Conservation (phyloP, 2,329 filamentous ascomycete species). For the Teratosphaeria pseudoeucalypti region DNA sequence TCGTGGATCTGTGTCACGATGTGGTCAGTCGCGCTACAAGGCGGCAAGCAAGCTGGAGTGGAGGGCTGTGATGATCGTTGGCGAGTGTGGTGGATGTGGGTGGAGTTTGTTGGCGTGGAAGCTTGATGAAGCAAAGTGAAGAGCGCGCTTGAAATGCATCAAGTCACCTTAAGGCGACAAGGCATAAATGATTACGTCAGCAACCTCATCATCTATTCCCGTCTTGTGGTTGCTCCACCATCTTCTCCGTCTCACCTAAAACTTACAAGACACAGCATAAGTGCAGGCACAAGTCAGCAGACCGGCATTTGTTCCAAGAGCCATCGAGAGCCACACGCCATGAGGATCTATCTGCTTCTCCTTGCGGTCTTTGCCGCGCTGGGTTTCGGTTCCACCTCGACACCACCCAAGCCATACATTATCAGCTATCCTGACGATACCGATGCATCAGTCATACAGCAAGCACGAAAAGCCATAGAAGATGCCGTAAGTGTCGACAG, state of each 20-base stretch:
- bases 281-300: background rate
- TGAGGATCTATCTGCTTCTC: slow-evolving; percentile 21
- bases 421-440: slow-evolving; percentile 64
- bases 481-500: slow-evolving; percentile 38
- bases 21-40: background rate
- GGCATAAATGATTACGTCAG: background rate
- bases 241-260: background rate
- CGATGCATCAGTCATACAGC: slow-evolving; percentile 55
- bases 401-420: slow-evolving; percentile 59
- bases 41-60: background rate
- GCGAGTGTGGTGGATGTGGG: background rate
- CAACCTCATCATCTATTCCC: background rate
- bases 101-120: background rate
- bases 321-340: slow-evolving; percentile 6
- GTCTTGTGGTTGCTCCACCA: background rate
- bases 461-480: slow-evolving; percentile 61
- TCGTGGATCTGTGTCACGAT: background rate
- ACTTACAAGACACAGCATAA: background rate
- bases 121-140: background rate
- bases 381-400: slow-evolving; percentile 2
- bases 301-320: background rate
- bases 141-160: background rate
- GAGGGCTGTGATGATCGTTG: background rate
- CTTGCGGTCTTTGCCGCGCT: slow-evolving; percentile 12
- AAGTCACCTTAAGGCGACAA: background rate